phyloP scores from a whole-genome alignment of 768 basidiomycete genomes.

The Galerina marginata region DNA sequence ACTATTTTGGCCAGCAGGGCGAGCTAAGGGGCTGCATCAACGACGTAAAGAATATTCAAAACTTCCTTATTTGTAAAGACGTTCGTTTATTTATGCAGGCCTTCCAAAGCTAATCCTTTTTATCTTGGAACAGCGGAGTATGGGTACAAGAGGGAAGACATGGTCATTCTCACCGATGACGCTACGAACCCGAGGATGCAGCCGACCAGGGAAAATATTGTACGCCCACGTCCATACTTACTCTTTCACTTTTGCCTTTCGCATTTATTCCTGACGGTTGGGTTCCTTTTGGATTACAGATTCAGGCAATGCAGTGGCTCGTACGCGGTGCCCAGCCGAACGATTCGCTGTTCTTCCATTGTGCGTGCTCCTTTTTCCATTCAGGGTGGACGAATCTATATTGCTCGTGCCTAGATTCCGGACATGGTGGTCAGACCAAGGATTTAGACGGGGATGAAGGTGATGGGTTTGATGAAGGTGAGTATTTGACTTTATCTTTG shows the following conservation, averaged over 20 bases:
- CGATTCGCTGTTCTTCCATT: constrained; percentile 83
- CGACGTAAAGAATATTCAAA: constrained; percentile 72
- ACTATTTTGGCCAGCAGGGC: constrained; percentile 67
- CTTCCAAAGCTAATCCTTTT: background rate
- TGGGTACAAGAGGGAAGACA: constrained; percentile 63
- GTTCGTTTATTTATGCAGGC: background rate
- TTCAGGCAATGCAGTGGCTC: constrained; percentile 63
- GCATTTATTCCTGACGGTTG: no score
- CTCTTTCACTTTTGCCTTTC: background rate
- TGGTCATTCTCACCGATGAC: constrained; percentile 73
- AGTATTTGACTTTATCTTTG: constrained; percentile 4
- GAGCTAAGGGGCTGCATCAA: constrained; percentile 82
- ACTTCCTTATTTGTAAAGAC: constrained; percentile 64
- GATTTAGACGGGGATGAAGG: constrained; percentile 80
- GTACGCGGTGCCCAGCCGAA: constrained; percentile 69
- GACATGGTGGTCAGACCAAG: constrained; percentile 89
- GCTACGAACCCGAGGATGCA: constrained; percentile 41
- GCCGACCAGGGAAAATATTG: constrained; percentile 55
- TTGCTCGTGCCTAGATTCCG: constrained; percentile 65
- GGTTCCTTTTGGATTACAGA: constrained; percentile 33
- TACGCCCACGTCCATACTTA: constrained; percentile 34
- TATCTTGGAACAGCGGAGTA: constrained; percentile 48
- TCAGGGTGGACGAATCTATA: background rate
- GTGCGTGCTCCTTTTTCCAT: constrained; percentile 34
- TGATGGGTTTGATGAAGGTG: constrained; percentile 82